Percentiles rank a stretch among this genome's conserved stretches.
These are phyloP conservation scores for Orbilia blumenaviensis DNA, from an alignment of 2,329 filamentous ascomycete genomes.

Conservation along the genomic window DNA sequence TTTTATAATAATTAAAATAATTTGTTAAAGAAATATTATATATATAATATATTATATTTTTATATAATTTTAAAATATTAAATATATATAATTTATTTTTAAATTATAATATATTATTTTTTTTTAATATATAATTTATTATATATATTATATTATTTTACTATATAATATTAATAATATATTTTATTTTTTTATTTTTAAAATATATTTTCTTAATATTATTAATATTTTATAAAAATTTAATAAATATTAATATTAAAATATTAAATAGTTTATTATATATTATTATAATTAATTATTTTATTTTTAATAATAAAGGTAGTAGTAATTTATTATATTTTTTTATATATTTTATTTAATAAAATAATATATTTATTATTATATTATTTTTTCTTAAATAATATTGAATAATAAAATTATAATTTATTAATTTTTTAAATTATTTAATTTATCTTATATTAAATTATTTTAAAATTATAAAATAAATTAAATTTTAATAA, in stretches of 20 bases:
- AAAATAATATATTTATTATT: not conserved
- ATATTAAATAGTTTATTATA: not conserved
- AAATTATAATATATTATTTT: not conserved
- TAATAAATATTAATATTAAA: not conserved
- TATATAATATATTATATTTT: not conserved
- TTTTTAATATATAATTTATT: not conserved
- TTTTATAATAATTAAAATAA: not conserved
- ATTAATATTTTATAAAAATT: not conserved
- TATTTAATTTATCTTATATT: not conserved
- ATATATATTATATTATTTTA: not conserved
- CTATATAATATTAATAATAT: not conserved
- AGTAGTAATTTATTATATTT: not conserved
- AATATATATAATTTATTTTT: not conserved
- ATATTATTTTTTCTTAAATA: not conserved
- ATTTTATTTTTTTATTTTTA: not conserved
- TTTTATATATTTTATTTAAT: not conserved
- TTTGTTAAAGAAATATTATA: not conserved
- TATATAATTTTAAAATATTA: not conserved
- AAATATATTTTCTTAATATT: not conserved
- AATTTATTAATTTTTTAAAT: not conserved
- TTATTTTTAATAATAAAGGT: not conserved
- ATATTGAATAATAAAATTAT: not conserved
- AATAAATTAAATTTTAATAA: constrained; percentile 1
- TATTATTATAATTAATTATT: not conserved
- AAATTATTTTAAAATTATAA: not conserved